Evolutionary conservation across 805 yeast species (phyloP), one percentile per base, ranked within the genome.

Genomic region (Starmerella sp.): DNA sequence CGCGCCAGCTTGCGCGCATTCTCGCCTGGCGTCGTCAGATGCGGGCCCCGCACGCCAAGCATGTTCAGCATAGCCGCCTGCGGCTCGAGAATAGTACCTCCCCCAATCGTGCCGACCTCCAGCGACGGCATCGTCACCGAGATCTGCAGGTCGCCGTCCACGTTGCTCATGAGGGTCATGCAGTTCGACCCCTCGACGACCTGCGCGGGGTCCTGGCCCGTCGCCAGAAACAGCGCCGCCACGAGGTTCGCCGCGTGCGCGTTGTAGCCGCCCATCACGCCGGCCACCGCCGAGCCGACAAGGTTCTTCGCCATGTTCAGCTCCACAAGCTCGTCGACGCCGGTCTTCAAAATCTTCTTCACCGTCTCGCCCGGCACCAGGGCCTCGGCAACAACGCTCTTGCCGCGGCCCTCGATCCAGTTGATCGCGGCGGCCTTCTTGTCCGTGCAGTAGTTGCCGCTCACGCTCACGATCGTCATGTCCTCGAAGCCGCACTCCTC

Each of bases 171-270:
- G 62, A 93, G 76, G 1, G 99, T 93, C 57, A 93, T 91, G 83
- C 99, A 93, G 72, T 90, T 91, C 35, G 97, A 88, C 57, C 95
- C 83, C 74, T 91, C 99, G 52, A 93, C 97, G 67, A 93, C 93
- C 74, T 93, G 98, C 1, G 98, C 98, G n/a, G 99, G 98, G 72
- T 93, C 99, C 75, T 93, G 99, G 55, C 99, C 99, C 56, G 95
- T 80, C 5, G 99, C 99, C 60, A 93, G 73, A 69, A 73, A 93
- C 30, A 93, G 83, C 10, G 98, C 97, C 37, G 98, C 95, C 37
- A 93, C 91, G 62, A 93, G 73, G 69, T 93, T 93, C 48, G 98
- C 95, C 53, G 98, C 97, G 64, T 93, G 99, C 0, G 98, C 98
- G 67, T 93, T 93, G 73, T 86, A 90, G 1, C 99, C 99, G 68